Conservation (phyloP, 1,284 basidiomycete species). For the Volvariella volvacea region DNA sequence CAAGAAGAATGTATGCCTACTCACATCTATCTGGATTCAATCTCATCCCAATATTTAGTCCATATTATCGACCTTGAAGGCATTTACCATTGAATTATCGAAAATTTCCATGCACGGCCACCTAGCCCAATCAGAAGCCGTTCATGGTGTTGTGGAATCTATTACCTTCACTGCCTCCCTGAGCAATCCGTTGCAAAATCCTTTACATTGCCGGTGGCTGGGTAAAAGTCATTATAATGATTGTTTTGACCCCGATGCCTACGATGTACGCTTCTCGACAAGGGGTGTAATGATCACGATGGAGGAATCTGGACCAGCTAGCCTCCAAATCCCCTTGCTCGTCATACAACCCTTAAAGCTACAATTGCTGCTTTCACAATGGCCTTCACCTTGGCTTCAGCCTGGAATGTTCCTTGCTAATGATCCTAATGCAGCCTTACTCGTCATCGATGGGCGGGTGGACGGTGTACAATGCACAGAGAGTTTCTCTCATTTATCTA, state of each 20-base stretch:
- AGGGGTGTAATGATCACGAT: conserved; percentile 23
- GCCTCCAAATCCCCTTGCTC: neutral
- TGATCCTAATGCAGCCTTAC: conserved; percentile 52
- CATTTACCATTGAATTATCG: too few relatives aligned
- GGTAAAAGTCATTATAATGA: conserved; percentile 32
- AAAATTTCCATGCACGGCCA: too few relatives aligned
- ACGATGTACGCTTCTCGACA: conserved; percentile 35
- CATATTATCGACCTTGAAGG: too few relatives aligned
- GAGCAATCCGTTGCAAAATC: conserved; percentile 38
- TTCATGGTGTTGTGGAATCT: neutral
- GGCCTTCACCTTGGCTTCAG: conserved; percentile 49
- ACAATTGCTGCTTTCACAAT: conserved; percentile 46
- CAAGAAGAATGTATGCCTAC: conserved; percentile 25
- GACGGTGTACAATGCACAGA: conserved; percentile 44
- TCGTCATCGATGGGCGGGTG: conserved; percentile 45
- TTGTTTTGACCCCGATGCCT: conserved; percentile 38
- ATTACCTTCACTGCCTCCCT: conserved; percentile 28
- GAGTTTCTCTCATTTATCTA: conserved; percentile 41
- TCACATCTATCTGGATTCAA: neutral
- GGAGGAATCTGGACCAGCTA: neutral
- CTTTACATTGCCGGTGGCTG: conserved; percentile 45
- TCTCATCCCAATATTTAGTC: too few relatives aligned
- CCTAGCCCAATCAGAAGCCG: too few relatives aligned
- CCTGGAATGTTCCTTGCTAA: conserved; percentile 44
- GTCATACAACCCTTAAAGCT: conserved; percentile 28